A percentile compares a stretch with the other conserved stretches of the same genome.
These are phyloP conservation scores for Pestalotiopsis sp. DNA, from an alignment of 2,329 filamentous ascomycete species.

Conservation along the genomic window DNA sequence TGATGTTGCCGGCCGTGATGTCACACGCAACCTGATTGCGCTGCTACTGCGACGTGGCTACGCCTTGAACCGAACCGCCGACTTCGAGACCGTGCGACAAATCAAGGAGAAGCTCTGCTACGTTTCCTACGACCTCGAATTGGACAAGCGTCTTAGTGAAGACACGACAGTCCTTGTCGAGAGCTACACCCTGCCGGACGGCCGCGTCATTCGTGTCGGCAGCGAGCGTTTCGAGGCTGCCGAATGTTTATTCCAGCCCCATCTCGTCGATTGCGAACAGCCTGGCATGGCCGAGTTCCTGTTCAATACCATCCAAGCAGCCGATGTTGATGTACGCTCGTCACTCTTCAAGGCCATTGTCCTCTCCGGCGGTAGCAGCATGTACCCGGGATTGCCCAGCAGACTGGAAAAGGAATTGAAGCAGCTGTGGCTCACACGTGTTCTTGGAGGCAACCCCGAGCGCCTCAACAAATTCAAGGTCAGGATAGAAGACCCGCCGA, in stretches of 20 bases:
- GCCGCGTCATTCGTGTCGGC: slow-evolving; percentile 92
- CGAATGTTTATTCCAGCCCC: slow-evolving; percentile 97
- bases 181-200: slow-evolving; percentile 95
- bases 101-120: slow-evolving; percentile 99
- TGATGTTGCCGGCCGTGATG: slow-evolving; percentile 94
- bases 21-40: slow-evolving; percentile 97
- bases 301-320: slow-evolving; percentile 97
- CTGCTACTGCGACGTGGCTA: slow-evolving; percentile 92
- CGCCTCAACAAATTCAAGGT: slow-evolving; percentile 99
- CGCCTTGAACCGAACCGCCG: slow-evolving; percentile 94
- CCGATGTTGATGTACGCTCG: slow-evolving; percentile 91
- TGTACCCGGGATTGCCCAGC: slow-evolving; percentile 96
- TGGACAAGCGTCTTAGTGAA: slow-evolving; percentile 94
- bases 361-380: slow-evolving; percentile 93
- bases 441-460: slow-evolving; percentile 89
- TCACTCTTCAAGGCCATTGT: slow-evolving; percentile 98
- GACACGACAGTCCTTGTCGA: slow-evolving; percentile 97
- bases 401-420: slow-evolving; percentile 98
- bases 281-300: slow-evolving; percentile 95
- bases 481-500: slow-evolving; percentile 94
- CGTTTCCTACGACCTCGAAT: slow-evolving; percentile 94
- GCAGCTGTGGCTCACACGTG: slow-evolving; percentile 94
- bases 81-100: slow-evolving; percentile 98
- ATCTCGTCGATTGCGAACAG: slow-evolving; percentile 96
- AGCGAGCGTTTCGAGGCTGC: slow-evolving; percentile 98